Evolutionary conservation across 345 rosid species (phyloP).

Genomic region (Eucalyptus erythrocorys): DNA sequence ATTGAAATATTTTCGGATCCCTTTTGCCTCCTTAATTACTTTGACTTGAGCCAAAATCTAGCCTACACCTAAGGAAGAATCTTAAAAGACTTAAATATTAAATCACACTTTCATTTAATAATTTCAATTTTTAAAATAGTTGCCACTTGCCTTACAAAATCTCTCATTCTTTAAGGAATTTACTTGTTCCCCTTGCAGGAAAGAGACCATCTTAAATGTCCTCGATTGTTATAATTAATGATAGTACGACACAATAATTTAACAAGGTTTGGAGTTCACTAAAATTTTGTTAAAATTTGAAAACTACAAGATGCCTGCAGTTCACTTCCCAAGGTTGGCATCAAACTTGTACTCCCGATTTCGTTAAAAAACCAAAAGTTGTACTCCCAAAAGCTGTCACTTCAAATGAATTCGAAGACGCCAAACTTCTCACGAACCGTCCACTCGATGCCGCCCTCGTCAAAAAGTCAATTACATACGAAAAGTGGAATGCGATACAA

Average conservation of each 20-base stretch:
- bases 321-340: background rate
- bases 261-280: background rate
- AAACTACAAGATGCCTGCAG: fast-evolving
- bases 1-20: background rate
- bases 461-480: background rate
- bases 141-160: fast-evolving
- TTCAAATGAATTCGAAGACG: background rate
- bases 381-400: background rate
- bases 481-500: too few relatives aligned
- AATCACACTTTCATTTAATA: fast-evolving
- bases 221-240: background rate
- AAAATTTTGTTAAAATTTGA: background rate
- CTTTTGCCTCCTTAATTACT: background rate
- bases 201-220: background rate
- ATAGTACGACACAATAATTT: fast-evolving
- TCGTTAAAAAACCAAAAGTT: background rate
- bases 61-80: background rate
- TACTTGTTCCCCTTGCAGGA: fast-evolving
- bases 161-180: fast-evolving
- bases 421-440: background rate
- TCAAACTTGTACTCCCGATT: background rate
- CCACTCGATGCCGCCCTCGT: background rate
- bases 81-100: background rate
- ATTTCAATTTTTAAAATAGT: fast-evolving
- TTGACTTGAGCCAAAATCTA: background rate